Evolutionary conservation across 805 yeast genomes (phyloP).

Genomic region (Yarrowia yakushimensis): DNA sequence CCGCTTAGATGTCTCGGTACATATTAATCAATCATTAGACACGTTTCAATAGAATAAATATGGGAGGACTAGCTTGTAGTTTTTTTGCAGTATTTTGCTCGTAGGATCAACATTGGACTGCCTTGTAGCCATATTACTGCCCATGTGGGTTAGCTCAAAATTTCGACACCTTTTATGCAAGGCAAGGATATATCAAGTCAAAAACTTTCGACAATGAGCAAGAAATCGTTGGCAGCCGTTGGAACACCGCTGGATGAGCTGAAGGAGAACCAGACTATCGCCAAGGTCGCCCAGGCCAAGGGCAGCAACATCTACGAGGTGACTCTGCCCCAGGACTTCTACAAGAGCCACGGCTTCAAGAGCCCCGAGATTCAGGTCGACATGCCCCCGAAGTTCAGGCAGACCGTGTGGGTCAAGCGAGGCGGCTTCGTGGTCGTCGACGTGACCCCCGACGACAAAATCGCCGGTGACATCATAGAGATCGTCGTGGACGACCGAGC

Average conservation of each 20-base stretch:
- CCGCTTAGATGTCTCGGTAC: constrained; percentile 6
- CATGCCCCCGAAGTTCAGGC: constrained; percentile 38
- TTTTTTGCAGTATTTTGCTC: neutral
- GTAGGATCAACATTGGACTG: no score
- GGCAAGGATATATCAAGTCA: neutral
- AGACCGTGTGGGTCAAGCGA: constrained; percentile 38
- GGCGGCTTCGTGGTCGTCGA: constrained; percentile 38
- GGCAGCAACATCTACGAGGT: constrained; percentile 39
- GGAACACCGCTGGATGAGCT: constrained; percentile 32
- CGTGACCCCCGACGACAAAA: constrained; percentile 32
- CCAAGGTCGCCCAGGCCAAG: constrained; percentile 34
- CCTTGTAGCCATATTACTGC: neutral
- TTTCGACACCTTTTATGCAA: neutral
- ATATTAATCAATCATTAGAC: constrained; percentile 6
- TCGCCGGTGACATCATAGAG: constrained; percentile 38
- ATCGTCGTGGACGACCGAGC: constrained; percentile 36
- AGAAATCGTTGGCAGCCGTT: constrained; percentile 17
- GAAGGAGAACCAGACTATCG: constrained; percentile 35
- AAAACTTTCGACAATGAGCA: constrained; percentile 21
- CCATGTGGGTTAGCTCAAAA: neutral
- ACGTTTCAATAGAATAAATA: neutral
- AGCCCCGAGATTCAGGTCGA: constrained; percentile 29
- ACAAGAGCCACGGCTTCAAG: constrained; percentile 22
- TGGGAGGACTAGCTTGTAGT: neutral
- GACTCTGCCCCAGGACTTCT: constrained; percentile 30